Base-by-base conservation (phyloP, 23 red algal genomes). In the Gracilaria caudata region DNA sequence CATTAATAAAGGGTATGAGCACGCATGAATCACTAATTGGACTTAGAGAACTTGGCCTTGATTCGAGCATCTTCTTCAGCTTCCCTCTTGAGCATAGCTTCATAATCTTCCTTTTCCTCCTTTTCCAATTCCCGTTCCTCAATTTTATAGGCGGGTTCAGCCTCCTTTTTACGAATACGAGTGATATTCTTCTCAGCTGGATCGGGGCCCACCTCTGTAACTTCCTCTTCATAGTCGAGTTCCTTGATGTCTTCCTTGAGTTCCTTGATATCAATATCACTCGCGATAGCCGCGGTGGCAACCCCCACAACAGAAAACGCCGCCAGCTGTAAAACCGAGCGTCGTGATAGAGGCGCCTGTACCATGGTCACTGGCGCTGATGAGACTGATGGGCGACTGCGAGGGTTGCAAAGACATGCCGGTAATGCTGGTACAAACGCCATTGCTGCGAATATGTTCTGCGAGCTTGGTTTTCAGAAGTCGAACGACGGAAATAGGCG, bases 201-300 rank as follows among this genome's bases (percentile, higher is more conserved):
- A 49, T 85, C 81, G 23, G 81, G 81, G 13, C 81, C 81, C 25
- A 85, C 81, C 7, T 85, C 81, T 6, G 81, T 85, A 39, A 85
- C 81, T 25, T 85, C 81, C 21, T 85, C 81, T 24, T 72, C 81
- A 51, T 85, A 85, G 23, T 85, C 17, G 14, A 85, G 81, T 25
- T 73, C 65, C 81, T 85, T 73, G 7, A 85, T 32, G 30, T 73
- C 81, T 53, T 85, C 65, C 21, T 85, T 85, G 7, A 85, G 65
- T 41, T 85, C 63, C 64, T 85, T 73, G n/a, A 73, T 53, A 53
- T 85, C 81, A 38, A 85, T 72, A 19, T 56, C 21, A 24, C 14
- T 13, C 7, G 44, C 46, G 2, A 59, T 59, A 51, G 81, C 81
- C 17, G 63, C 81, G 11, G 65, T n/a, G 32, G 63, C 46, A 51